Base-by-base conservation (phyloP, 306 rosid genomes). In the Dalbergia cultrata region DNA sequence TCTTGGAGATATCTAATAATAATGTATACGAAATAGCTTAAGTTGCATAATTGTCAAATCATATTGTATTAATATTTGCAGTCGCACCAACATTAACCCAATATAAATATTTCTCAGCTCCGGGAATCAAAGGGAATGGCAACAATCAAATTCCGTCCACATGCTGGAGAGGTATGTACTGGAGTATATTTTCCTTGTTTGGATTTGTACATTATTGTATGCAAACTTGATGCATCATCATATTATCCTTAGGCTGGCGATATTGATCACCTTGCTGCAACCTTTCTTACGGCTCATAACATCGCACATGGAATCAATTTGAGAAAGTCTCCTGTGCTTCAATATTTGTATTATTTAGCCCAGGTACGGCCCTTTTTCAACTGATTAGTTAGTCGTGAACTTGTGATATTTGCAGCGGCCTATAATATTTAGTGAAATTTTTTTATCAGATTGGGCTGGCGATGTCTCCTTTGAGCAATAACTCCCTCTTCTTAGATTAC, bases 281-380 rank as follows among this genome's bases (percentile, higher is more conserved):
- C 99, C 37, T 95, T 93, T 86, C 95, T 95, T 72, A 91, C 95
- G 0, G 78, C 90, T 41, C 93, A 92, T 75, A 91, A 92, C 80
- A 95, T 95, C 56, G 99, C 99, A 21, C 99, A 95, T 82, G 99
- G 97, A 81, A 93, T 93, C 84, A 95, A 95, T 89, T 89, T 95
- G 92, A 93, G 92, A 74, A 95, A 95, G 82, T 95, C 99, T 8
- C 99, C 97, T 0, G 97, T 95, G 74, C 99, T 95, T 80, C 99
- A 95, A 33, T 93, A 95, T 81, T 82, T 95, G 67, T 90, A 93
- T 90, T 93, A 93, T 85, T 83, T 95, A 79, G 91, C 97, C 39
- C 98, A 94, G 97, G 98, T 94, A 71, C 75, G 81, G 10, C 18
- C 63, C 44, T 43, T 22, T 59, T 72, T 77, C 39, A 35, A 54